Evolutionary conservation across 805 yeast genomes (phyloP), one percentile per base, ranked within the genome.

Genomic region (Monosporozyma aerobia): DNA sequence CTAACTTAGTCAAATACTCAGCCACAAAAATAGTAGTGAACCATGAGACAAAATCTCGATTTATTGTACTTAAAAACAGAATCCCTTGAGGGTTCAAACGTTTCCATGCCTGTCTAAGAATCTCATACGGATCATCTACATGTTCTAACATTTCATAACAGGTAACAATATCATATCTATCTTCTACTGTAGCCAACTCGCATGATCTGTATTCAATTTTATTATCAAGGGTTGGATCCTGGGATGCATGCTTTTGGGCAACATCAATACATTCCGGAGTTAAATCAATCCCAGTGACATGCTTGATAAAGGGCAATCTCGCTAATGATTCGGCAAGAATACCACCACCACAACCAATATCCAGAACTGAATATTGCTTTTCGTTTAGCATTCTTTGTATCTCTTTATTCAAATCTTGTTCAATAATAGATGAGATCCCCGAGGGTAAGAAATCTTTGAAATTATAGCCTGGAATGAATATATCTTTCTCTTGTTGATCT

Each of bases 321-420:
- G 96, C 97, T 63, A 94, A 68, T 0, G 92, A 83, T 65, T 94
- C 99, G 5, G 90, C 74, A 19, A 94, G 71, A 27, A 94, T 83
- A 0, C 99, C 99, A n/a, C 99, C 99, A 19, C 99, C 99, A 67
- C 99, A 94, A 1, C 99, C 99, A 51, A 94, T 82, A 64, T 94
- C 99, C 52, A 94, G 71, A 0, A 82, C 90, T 14, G 68, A 66
- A 50, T 81, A 71, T 47, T 76, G 70, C 16, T 56, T 54, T 2
- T 49, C 44, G n/a, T 58, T 33, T 51, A 77, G 58, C 3, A 65
- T 69, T 9, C 50, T 37, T 13, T 56, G 55, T 6, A 68, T 51
- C 19, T 73, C 74, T 53, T 79, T 64, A 47, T 75, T 73, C 16
- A 59, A 53, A 25, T 80, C 80, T 53, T 81, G 82, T 53, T 83